Base-by-base conservation (phyloP, 768 basidiomycete genomes). In the Tulasnella sp. region DNA sequence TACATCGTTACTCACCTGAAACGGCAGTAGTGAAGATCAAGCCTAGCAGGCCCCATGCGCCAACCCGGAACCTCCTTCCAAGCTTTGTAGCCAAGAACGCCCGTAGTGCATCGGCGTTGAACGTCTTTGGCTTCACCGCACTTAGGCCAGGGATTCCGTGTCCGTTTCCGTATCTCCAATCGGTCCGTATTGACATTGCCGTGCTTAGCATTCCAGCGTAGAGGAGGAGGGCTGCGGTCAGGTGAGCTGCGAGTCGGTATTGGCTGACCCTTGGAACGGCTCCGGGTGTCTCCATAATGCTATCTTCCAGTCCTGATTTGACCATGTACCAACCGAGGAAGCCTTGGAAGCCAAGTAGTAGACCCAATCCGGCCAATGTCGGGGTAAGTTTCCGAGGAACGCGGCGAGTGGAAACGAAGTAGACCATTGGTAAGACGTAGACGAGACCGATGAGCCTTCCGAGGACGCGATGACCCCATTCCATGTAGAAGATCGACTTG, bases 261-360 rank as follows among this genome's bases (percentile, higher is more conserved):
- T 99, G 98, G 23, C 94, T 96, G 11, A 99, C 98, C 9, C 98
- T 91, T 1, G 98, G 96, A 9, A 97, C 92, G 15, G 93, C 91
- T 20, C 91, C 92, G 4, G 93, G 93, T 10, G 88, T 91, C 7
- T 91, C 88, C 85, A 98, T 87, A 75, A 94, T 86, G 15, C 92
- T 89, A 75, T 93, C 90, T 81, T 96, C 93, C 15, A 99, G 87
- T 1, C 98, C 98, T 16, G 96, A 98, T 83, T 96, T 93, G 77
- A 99, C 98, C 98, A 99, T 99, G 86, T 99, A 98, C 98, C 98
- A 99, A 37, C 98, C 98, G 26, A 99, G 87, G 26, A 89, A 87
- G 70, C 98, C 98, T 84, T 99, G 96, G 26, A 90, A 91, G 39
- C 96, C 98, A 73, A 99, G 92, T 42, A 98, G 89, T 0, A 90